Evolutionary conservation across 306 rosid genomes (phyloP), one percentile per base, ranked within the genome.

Genomic region (Cicer judaicum): DNA sequence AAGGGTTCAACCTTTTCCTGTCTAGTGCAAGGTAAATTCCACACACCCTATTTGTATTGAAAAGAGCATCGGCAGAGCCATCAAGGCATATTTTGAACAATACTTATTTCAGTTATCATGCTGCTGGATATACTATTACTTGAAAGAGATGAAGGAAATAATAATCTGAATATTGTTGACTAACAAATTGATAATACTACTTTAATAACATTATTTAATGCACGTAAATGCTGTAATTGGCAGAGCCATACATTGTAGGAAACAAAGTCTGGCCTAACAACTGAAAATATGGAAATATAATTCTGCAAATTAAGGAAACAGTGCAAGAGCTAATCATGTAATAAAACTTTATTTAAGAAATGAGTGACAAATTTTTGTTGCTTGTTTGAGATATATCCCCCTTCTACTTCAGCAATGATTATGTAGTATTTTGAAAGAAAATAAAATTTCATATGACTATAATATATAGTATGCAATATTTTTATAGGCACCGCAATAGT

Each of bases 1-100:
- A 86, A 91, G 98, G 97, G 55, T 83, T 75, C 67, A 93, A 91
- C 80, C 84, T 93, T 75, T 82, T 72, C 24, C 72, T 41, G 42
- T 76, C 93, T 15, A 74, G 84, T 74, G 72, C 93, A 15, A 93
- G 96, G 98, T 93, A 88, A 70, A 78, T 56, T 70, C 54, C 29
- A 18, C 7, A 11, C 38, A 11, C 14, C 24, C 19, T 52, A 8
- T 46, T 73, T 46, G 39, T 40, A 21, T 11, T 6, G 24, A 66
- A 46, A 10, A 6, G 34, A 47, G 79, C 70, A 46, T 73, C 12
- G 43, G 46, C 6, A n/a, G 15, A 29, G 50, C 19, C 16, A 5
- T 36, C 16, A 15, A 57, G n/a, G 72, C 54, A 15, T 50, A 75
- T 34, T 21, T 48, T 16, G 1, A 14, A 6, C 18, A 13, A 48